A percentile compares a stretch with the other conserved stretches of the same genome.
Conservation (phyloP, 106 monocot species). For the Dendrobium huoshanense region DNA sequence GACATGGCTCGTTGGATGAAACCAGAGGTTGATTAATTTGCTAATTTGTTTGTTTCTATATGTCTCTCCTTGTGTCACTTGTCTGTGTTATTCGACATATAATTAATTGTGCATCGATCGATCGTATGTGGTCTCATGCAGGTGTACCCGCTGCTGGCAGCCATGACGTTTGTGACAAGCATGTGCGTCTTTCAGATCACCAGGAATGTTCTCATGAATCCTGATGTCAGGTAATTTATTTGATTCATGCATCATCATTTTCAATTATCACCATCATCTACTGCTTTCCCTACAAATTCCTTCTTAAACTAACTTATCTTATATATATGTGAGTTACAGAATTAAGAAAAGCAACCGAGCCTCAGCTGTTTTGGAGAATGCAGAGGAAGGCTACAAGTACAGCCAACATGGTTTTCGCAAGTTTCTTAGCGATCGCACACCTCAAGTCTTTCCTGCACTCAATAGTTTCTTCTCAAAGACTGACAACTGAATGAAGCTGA, state of each 20-base stretch:
- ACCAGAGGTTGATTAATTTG: conserved; percentile 37
- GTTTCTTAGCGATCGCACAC: conserved; percentile 38
- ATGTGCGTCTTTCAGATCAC: conserved; percentile 66
- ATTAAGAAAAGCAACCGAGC: conserved; percentile 51
- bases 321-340: conserved; percentile 13
- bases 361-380: conserved; percentile 50
- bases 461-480: conserved; percentile 42
- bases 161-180: conserved; percentile 59
- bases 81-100: background rate
- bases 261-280: too few species aligned
- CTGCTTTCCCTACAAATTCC: background rate
- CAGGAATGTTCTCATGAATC: conserved; percentile 55
- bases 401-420: conserved; percentile 52
- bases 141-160: conserved; percentile 74
- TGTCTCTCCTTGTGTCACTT: background rate
- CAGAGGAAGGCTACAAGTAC: conserved; percentile 60
- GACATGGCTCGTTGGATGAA: conserved; percentile 56
- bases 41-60: background rate
- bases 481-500: background rate
- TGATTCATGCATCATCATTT: background rate
- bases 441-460: conserved; percentile 55
- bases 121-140: background rate
- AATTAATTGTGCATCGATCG: background rate
- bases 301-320: too few species aligned
- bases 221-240: conserved; percentile 56